Evolutionary conservation across 2,329 filamentous ascomycete species (phyloP), one percentile per base, ranked within the genome.

Genomic region (Calonectria crousiana): DNA sequence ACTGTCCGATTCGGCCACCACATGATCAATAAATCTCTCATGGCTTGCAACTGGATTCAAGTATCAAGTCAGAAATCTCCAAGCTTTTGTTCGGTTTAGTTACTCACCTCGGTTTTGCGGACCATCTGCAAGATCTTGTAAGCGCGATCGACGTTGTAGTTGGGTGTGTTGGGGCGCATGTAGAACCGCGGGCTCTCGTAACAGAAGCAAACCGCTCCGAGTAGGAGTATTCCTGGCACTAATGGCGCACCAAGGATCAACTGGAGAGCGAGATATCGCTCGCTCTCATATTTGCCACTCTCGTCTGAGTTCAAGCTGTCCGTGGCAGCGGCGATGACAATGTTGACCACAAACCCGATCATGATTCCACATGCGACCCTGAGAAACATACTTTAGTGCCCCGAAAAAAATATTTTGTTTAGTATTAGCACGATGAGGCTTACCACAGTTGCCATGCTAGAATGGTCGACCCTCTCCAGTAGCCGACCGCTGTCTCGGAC

Each of bases 361-460:
- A 81, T 79, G 16, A 81, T 81, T 1, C 78, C 78, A 32, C 71
- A 80, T 2, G 79, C 75, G 10, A 81, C 78, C 79, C 79, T 81
- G 14, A 11, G 6, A 10, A 28, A 4, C 18, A n/a, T 47, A 9
- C 62, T 28, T 67, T 34, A 84, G 20, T 82, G 81, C 6, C 83
- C 69, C 20, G 20, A 23, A 23, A 2, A 2, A 23, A 20, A 77
- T 82, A 81, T 34, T 85, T 82, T 3, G 83, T 6, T 20, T 26
- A 26, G n/a, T 13, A 28, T 30, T 16, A 1, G 20, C 34, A n/a
- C 8, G n/a, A 20, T n/a, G 14, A 41, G 81, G 82, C 5, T 83
- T 82, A 26, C 85, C 86, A 87, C 2, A 88, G 78, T 51, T 89
- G 87, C 87, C 87, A 89, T 6, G 85, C 86, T 0, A 89, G 81